These are phyloP conservation scores for Phytophthora rubi DNA, from an alignment of 352 stramenopile genomes.

Conservation along the genomic window DNA sequence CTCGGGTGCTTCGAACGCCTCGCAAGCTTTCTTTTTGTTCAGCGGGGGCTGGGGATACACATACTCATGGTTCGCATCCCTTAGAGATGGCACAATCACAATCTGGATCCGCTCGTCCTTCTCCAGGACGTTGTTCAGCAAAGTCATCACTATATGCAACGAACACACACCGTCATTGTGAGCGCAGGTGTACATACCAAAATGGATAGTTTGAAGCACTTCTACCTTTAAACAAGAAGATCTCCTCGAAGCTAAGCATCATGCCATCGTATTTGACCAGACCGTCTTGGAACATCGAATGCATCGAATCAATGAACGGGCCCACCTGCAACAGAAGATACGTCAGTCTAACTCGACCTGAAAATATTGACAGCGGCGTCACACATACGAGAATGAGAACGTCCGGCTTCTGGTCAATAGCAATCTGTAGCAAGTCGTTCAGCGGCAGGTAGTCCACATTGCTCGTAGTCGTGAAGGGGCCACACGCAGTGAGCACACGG, in stretches of 20 bases:
- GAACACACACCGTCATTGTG: slow-evolving; percentile 1
- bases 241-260: slow-evolving; percentile 85
- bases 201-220: not conserved
- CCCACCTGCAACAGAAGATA: slow-evolving; percentile 66
- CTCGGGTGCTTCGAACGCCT: slow-evolving; percentile 65
- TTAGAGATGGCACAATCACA: slow-evolving; percentile 95
- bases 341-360: not conserved
- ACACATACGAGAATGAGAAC: slow-evolving; percentile 92
- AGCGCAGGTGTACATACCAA: not conserved
- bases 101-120: slow-evolving; percentile 77
- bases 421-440: slow-evolving; percentile 91
- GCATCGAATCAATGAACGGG: slow-evolving; percentile 96
- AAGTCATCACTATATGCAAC: slow-evolving; percentile 64
- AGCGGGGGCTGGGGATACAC: slow-evolving; percentile 96
- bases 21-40: slow-evolving; percentile 81
- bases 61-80: slow-evolving; percentile 95
- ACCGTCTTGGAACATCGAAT: slow-evolving; percentile 89
- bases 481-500: slow-evolving; percentile 91
- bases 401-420: slow-evolving; percentile 88
- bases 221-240: slow-evolving; percentile 87
- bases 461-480: slow-evolving; percentile 95
- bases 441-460: slow-evolving; percentile 96
- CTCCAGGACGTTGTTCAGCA: slow-evolving; percentile 69
- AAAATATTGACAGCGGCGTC: not conserved
- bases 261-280: slow-evolving; percentile 80